Evolutionary conservation across 2,329 filamentous ascomycete species (phyloP).

Genomic region (Malbranchea cinnamomea): DNA sequence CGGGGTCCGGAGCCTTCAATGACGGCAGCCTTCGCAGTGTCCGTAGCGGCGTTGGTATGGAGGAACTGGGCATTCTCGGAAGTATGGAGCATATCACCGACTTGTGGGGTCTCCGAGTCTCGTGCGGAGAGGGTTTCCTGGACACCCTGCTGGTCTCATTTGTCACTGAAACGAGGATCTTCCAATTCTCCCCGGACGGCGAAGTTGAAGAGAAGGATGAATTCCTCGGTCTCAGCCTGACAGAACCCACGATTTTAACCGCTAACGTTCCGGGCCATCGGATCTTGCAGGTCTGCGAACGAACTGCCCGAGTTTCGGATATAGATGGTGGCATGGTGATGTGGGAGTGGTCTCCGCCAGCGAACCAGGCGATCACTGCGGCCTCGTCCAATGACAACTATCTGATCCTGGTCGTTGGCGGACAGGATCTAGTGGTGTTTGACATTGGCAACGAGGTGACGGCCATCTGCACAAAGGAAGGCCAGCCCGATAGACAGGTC

Average conservation of each 20-base stretch:
- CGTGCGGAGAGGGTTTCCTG: slow-evolving; percentile 26
- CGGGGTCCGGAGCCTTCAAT: slow-evolving; percentile 77
- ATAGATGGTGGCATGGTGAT: slow-evolving; percentile 30
- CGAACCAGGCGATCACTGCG: slow-evolving; percentile 49
- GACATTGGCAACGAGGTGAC: slow-evolving; percentile 45
- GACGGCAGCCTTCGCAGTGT: slow-evolving; percentile 83
- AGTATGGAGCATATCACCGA: slow-evolving; percentile 61
- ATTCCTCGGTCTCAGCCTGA: slow-evolving; percentile 56
- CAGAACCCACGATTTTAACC: slow-evolving; percentile 56
- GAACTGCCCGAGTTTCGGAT: slow-evolving; percentile 45
- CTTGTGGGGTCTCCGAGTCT: slow-evolving; percentile 52
- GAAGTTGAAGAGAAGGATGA: slow-evolving; percentile 75
- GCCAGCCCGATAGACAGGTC: slow-evolving; percentile 57
- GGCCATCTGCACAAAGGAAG: slow-evolving; percentile 43
- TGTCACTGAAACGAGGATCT: slow-evolving; percentile 68
- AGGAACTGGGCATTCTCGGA: slow-evolving; percentile 69
- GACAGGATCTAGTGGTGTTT: slow-evolving; percentile 56
- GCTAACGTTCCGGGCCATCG: slow-evolving; percentile 48
- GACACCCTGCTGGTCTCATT: slow-evolving; percentile 72
- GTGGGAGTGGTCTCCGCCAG: slow-evolving; percentile 30
- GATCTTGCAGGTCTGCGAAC: slow-evolving; percentile 62
- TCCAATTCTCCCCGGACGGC: slow-evolving; percentile 57
- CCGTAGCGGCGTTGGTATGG: slow-evolving; percentile 80
- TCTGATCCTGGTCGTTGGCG: slow-evolving; percentile 61
- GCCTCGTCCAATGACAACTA: slow-evolving; percentile 59